These are phyloP conservation scores for Ophiocordyceps camponoti-leonardi DNA, from an alignment of 2,329 filamentous ascomycete genomes.

Conservation along the genomic window DNA sequence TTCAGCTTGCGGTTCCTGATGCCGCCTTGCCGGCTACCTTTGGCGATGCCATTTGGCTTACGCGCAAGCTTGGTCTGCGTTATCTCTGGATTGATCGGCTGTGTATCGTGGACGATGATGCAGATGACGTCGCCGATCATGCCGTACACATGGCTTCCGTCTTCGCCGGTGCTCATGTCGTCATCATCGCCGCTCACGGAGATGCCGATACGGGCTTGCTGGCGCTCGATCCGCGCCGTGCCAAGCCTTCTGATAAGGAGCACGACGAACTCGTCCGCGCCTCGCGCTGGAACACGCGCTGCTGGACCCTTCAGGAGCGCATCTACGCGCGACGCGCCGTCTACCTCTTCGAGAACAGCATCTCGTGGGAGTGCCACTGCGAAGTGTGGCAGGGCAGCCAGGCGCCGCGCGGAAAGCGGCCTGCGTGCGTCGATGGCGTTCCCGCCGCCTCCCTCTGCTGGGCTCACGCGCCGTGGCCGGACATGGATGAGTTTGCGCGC, in stretches of 20 bases:
- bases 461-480: slow-evolving; percentile 24
- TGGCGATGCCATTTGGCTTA: slow-evolving; percentile 25
- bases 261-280: slow-evolving; percentile 21
- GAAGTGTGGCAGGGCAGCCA: slow-evolving; percentile 22
- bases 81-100: slow-evolving; percentile 29
- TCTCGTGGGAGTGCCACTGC: slow-evolving; percentile 29
- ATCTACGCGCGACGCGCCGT: slow-evolving; percentile 24
- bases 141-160: slow-evolving; percentile 26
- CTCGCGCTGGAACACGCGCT: slow-evolving; percentile 21
- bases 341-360: slow-evolving; percentile 24
- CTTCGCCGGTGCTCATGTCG: slow-evolving; percentile 26
- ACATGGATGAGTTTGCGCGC: slow-evolving; percentile 26
- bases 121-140: slow-evolving; percentile 19
- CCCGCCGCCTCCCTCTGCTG: slow-evolving; percentile 17
- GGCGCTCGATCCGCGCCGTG: slow-evolving; percentile 17
- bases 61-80: slow-evolving; percentile 23
- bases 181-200: slow-evolving; percentile 24
- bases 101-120: slow-evolving; percentile 27
- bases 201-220: slow-evolving; percentile 20
- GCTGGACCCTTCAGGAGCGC: slow-evolving; percentile 26
- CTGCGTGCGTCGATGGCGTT: slow-evolving; percentile 15
- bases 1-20: slow-evolving; percentile 18
- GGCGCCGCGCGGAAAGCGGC: slow-evolving; percentile 12
- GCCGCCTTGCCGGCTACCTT: slow-evolving; percentile 22
- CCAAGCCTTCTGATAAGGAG: slow-evolving; percentile 10